Percentiles rank a stretch among this genome's conserved stretches.
phyloP scores from a whole-genome alignment of 2,329 filamentous ascomycete genomes.

The Colletotrichum sansevieriae region DNA sequence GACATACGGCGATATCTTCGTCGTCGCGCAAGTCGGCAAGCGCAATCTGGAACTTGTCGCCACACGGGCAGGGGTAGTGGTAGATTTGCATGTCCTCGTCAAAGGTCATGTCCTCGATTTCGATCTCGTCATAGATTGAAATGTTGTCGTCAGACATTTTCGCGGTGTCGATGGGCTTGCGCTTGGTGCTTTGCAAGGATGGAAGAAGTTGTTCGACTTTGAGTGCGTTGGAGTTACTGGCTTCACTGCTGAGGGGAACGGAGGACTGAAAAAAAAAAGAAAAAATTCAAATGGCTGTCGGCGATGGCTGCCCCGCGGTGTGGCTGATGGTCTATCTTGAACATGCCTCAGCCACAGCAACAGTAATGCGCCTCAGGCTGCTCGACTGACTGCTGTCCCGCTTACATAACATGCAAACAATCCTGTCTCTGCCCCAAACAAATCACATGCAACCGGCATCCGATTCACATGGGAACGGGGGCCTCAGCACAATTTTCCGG shows the following conservation, averaged over 20 bases:
- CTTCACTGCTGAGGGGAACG: neutral
- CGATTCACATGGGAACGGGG: conserved; percentile 40
- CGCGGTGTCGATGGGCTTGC: neutral
- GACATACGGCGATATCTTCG: conserved; percentile 95
- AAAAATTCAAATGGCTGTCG: neutral
- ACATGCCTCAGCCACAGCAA: neutral
- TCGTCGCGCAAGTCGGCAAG: conserved; percentile 88
- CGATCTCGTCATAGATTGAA: conserved; percentile 95
- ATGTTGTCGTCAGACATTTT: conserved; percentile 75
- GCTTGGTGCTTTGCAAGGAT: neutral
- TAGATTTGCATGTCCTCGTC: conserved; percentile 87
- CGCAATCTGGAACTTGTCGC: conserved; percentile 93
- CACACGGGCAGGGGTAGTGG: conserved; percentile 96
- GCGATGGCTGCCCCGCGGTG: conserved; percentile 39
- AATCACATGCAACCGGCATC: conserved; percentile 39
- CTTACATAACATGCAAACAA: neutral
- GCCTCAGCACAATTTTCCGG: conserved; percentile 34
- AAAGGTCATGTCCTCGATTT: conserved; percentile 98
- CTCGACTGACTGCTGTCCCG: too few species aligned
- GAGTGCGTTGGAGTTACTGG: neutral
- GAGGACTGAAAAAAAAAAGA: neutral
- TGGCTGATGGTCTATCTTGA: conserved; percentile 24
- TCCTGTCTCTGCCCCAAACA: neutral
- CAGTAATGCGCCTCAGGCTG: neutral
- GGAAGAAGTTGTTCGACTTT: neutral